Conservation (phyloP, 1,284 basidiomycete genomes). For the Volvariella surrecta region DNA sequence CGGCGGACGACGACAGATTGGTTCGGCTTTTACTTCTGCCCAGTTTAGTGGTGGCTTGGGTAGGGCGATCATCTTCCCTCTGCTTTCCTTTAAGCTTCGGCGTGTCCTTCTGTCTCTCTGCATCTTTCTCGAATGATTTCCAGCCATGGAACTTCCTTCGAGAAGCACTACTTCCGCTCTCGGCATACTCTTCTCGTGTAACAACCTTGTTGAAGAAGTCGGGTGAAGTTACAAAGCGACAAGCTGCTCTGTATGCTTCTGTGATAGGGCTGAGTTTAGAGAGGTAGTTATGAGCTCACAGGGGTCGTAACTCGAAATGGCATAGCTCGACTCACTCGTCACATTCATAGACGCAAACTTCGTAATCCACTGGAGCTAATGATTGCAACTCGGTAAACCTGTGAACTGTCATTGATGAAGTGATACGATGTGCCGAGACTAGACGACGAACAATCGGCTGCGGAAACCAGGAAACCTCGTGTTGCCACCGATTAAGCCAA, state of each 20-base stretch:
- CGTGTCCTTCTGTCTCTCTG: slow-evolving; percentile 21
- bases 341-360: slow-evolving; percentile 65
- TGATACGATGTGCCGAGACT: background rate
- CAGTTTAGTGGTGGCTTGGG: slow-evolving; percentile 12
- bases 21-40: slow-evolving; percentile 5
- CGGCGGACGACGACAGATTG: too few relatives aligned
- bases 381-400: slow-evolving; percentile 65
- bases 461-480: slow-evolving; percentile 70
- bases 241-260: slow-evolving; percentile 65
- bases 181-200: slow-evolving; percentile 75
- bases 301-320: slow-evolving; percentile 1
- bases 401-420: slow-evolving; percentile 3
- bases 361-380: slow-evolving; percentile 72
- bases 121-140: slow-evolving; percentile 26
- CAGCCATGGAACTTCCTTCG: slow-evolving; percentile 55
- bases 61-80: slow-evolving; percentile 22
- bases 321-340: slow-evolving; percentile 47
- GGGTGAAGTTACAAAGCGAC: slow-evolving; percentile 46
- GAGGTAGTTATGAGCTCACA: background rate
- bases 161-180: slow-evolving; percentile 68
- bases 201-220: slow-evolving; percentile 44
- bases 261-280: slow-evolving; percentile 52
- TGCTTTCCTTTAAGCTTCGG: slow-evolving; percentile 22
- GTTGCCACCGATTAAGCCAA: slow-evolving; percentile 83
- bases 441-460: slow-evolving; percentile 55